These are phyloP conservation scores for Xanthoconium separans DNA, from an alignment of 1,284 basidiomycete species.

Conservation along the genomic window DNA sequence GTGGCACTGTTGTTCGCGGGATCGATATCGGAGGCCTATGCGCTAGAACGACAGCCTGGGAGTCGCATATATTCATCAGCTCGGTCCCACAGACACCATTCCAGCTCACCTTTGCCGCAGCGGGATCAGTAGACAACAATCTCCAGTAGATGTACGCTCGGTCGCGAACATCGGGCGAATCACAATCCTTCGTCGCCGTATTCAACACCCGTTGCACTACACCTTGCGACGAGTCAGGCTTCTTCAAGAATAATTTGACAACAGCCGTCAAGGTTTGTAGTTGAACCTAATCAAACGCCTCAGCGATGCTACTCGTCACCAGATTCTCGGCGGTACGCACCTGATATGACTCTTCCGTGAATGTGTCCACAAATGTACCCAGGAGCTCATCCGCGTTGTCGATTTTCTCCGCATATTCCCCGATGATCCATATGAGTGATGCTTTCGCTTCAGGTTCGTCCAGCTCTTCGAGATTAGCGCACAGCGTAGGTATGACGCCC, in stretches of 20 bases:
- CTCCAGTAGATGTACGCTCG: slow-evolving; percentile 98
- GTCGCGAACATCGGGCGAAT: slow-evolving; percentile 96
- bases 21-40: slow-evolving; percentile 92
- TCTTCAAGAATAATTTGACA: slow-evolving; percentile 94
- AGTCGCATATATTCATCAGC: slow-evolving; percentile 3
- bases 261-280: slow-evolving; percentile 94
- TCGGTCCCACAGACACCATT: background rate
- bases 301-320: background rate
- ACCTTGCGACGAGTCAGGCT: slow-evolving; percentile 88
- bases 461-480: slow-evolving; percentile 92
- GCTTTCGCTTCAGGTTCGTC: slow-evolving; percentile 99
- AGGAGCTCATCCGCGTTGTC: slow-evolving; percentile 95
- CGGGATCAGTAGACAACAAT: slow-evolving; percentile 88
- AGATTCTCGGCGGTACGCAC: slow-evolving; percentile 37
- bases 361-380: slow-evolving; percentile 87
- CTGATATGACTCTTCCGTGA: slow-evolving; percentile 91
- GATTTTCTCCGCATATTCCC: slow-evolving; percentile 96
- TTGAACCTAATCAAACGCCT: slow-evolving; percentile 65
- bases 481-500: slow-evolving; percentile 93
- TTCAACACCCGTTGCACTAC: slow-evolving; percentile 90
- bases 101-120: slow-evolving; percentile 79
- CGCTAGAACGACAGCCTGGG: slow-evolving; percentile 86
- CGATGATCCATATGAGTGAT: slow-evolving; percentile 98
- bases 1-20: slow-evolving; percentile 86
- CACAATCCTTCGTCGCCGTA: slow-evolving; percentile 95